phyloP scores from a whole-genome alignment of 495 filamentous ascomycete genomes.

The Trichocladium uniseriatum region DNA sequence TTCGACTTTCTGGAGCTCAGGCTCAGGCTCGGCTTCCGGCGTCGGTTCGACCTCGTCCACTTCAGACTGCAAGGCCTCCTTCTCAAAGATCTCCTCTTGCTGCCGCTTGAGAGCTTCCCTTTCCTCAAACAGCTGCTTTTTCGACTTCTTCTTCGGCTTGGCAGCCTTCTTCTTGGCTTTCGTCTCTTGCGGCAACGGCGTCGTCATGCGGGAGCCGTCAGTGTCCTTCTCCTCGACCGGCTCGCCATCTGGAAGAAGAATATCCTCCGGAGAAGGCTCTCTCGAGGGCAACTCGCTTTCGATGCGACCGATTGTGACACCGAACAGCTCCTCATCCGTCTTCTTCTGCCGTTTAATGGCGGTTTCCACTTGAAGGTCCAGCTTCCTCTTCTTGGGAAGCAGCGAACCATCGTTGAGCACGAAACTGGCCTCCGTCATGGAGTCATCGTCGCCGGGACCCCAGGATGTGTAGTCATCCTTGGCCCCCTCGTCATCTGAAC shows the following conservation, averaged over 20 bases:
- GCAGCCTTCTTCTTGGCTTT: slow-evolving; percentile 35
- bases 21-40: slow-evolving; percentile 7
- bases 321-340: slow-evolving; percentile 71
- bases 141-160: slow-evolving; percentile 58
- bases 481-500: slow-evolving; percentile 53
- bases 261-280: slow-evolving; percentile 29
- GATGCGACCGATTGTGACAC: slow-evolving; percentile 45
- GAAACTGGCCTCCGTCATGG: slow-evolving; percentile 48
- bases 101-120: slow-evolving; percentile 50
- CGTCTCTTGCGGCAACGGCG: slow-evolving; percentile 27
- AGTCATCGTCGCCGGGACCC: slow-evolving; percentile 43
- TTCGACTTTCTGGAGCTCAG: slow-evolving; percentile 20
- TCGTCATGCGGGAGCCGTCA: slow-evolving; percentile 33
- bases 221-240: slow-evolving; percentile 27
- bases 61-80: slow-evolving; percentile 23
- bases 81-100: slow-evolving; percentile 34
- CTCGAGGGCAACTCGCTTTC: slow-evolving; percentile 38
- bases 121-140: slow-evolving; percentile 65
- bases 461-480: slow-evolving; percentile 50
- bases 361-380: slow-evolving; percentile 49
- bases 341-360: slow-evolving; percentile 62
- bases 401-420: slow-evolving; percentile 31
- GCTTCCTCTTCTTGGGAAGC: slow-evolving; percentile 59
- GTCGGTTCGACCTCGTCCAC: slow-evolving; percentile 22
- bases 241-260: slow-evolving; percentile 31